phyloP scores from a whole-genome alignment of 495 filamentous ascomycete genomes.

The Xylaria curta region DNA sequence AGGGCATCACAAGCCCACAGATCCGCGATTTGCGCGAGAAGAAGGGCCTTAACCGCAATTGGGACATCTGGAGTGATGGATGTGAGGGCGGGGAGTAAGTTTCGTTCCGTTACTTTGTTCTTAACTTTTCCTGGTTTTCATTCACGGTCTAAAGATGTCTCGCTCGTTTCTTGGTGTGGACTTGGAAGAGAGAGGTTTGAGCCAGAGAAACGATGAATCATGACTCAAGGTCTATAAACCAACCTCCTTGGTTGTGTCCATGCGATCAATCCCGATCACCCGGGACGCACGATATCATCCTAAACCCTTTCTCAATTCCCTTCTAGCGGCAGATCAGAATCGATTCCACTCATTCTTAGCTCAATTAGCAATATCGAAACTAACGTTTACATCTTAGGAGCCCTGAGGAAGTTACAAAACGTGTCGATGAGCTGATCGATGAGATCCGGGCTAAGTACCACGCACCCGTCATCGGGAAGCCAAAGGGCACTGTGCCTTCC shows the following conservation, averaged over 20 bases:
- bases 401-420: constrained; percentile 67
- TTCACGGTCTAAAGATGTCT: neutral
- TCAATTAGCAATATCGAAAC: neutral
- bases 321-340: neutral
- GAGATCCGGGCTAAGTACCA: constrained; percentile 72
- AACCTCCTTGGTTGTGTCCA: no score
- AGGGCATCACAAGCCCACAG: constrained; percentile 79
- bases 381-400: constrained; percentile 41
- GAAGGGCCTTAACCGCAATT: constrained; percentile 63
- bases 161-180: neutral
- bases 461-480: constrained; percentile 54
- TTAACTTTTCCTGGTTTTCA: neutral
- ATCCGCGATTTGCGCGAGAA: constrained; percentile 68
- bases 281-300: neutral
- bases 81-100: constrained; percentile 71
- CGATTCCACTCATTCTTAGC: neutral
- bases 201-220: neutral
- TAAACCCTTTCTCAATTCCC: neutral
- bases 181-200: neutral
- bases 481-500: constrained; percentile 44
- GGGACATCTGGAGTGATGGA: constrained; percentile 88
- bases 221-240: neutral
- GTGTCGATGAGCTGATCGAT: constrained; percentile 76
- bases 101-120: neutral
- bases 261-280: neutral